These are phyloP conservation scores for Tympanopsis confertula DNA, from an alignment of 2,329 filamentous ascomycete species.

Conservation along the genomic window DNA sequence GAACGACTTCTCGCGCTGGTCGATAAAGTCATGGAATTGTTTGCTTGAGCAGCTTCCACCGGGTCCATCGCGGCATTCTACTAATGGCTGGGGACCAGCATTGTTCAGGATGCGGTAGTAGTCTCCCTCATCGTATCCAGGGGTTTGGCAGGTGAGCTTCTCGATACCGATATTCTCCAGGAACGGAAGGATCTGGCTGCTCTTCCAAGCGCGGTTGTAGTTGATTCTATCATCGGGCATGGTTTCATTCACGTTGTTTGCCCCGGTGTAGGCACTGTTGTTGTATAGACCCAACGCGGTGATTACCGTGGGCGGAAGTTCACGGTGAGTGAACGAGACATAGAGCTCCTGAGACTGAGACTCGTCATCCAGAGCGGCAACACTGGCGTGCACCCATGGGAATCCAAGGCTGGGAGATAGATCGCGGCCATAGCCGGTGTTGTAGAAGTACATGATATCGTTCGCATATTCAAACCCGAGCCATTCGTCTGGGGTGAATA, in stretches of 20 bases:
- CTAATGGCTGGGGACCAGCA: constrained; percentile 32
- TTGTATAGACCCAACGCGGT: constrained; percentile 42
- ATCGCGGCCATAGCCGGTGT: constrained; percentile 36
- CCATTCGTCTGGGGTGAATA: constrained; percentile 33
- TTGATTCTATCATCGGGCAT: constrained; percentile 36
- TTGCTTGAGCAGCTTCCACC: constrained; percentile 31
- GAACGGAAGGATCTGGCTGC: constrained; percentile 38
- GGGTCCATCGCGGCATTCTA: constrained; percentile 34
- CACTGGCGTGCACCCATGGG: constrained; percentile 38
- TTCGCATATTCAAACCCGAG: constrained; percentile 35
- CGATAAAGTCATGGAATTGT: constrained; percentile 25
- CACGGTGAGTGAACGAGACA: constrained; percentile 41
- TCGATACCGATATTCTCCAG: constrained; percentile 39
- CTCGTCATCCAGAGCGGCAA: constrained; percentile 22
- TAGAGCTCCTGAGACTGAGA: constrained; percentile 34
- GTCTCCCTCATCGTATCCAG: constrained; percentile 28
- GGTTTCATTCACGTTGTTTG: constrained; percentile 31
- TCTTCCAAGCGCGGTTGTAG: constrained; percentile 34
- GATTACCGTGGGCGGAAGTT: constrained; percentile 38
- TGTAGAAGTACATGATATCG: constrained; percentile 35
- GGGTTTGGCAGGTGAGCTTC: constrained; percentile 36
- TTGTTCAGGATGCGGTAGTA: constrained; percentile 40
- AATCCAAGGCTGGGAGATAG: constrained; percentile 32
- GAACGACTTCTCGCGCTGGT: constrained; percentile 23
- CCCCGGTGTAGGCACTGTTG: constrained; percentile 32